A percentile compares a stretch with the other conserved stretches of the same genome.
phyloP scores from a whole-genome alignment of 2,329 filamentous ascomycete species.

The Proliferodiscus dingleyae region DNA sequence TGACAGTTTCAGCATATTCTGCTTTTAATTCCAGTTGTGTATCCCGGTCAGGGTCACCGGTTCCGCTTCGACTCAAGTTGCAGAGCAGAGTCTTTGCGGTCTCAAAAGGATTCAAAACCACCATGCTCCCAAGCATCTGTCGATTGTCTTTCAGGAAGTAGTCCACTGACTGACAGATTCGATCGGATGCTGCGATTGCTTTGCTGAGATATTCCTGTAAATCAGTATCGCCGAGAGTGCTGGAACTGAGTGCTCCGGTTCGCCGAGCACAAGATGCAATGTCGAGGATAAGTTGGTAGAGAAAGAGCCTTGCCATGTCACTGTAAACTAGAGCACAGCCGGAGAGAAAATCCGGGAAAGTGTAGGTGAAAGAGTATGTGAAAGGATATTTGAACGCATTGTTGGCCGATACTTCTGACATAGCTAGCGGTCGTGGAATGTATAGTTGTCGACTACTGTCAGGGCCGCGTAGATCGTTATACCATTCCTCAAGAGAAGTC shows the following conservation, averaged over 20 bases:
- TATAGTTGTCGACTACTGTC: no score
- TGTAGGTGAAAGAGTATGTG: slow-evolving; percentile 6
- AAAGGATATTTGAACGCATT: no score
- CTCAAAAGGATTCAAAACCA: slow-evolving; percentile 12
- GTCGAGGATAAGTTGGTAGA: slow-evolving; percentile 8
- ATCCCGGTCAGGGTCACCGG: slow-evolving; percentile 1
- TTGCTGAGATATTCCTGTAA: not conserved
- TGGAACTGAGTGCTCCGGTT: not conserved
- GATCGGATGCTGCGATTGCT: slow-evolving; percentile 7
- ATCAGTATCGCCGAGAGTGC: not conserved
- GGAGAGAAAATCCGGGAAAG: slow-evolving; percentile 7
- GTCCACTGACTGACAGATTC: slow-evolving; percentile 11
- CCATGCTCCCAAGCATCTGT: slow-evolving; percentile 6
- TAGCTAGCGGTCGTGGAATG: no score
- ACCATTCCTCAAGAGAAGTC: no score
- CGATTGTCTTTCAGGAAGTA: slow-evolving; percentile 11
- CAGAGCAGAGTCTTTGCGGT: slow-evolving; percentile 4
- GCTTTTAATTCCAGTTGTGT: slow-evolving; percentile 2
- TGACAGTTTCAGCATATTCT: slow-evolving; percentile 3
- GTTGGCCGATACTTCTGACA: no score
- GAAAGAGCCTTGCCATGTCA: slow-evolving; percentile 10
- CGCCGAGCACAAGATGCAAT: not conserved
- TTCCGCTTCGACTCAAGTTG: not conserved
- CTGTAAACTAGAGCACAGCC: slow-evolving; percentile 7
- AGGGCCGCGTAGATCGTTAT: no score